phyloP scores from a whole-genome alignment of 169 alveolate species.

The Babesia divergens region DNA sequence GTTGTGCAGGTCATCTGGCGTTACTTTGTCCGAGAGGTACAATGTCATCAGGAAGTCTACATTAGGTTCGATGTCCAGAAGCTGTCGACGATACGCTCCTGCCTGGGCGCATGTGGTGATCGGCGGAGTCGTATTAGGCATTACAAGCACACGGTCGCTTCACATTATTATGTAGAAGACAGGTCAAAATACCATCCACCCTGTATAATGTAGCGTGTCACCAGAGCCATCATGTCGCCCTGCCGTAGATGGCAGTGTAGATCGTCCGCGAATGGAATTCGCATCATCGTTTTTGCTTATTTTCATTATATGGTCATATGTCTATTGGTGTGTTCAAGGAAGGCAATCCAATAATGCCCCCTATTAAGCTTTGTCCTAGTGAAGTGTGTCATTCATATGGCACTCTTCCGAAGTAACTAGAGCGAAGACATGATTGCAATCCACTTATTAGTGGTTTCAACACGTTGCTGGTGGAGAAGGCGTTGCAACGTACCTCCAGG shows the following conservation, averaged over 20 bases:
- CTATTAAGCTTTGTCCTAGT: no score
- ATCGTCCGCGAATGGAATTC: slow-evolving; percentile 65
- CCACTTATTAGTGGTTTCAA: background rate
- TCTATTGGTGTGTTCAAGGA: no score
- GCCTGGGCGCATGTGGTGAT: slow-evolving; percentile 72
- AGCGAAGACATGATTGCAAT: background rate
- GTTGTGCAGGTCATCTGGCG: slow-evolving; percentile 57
- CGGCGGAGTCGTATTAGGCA: slow-evolving; percentile 76
- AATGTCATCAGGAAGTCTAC: slow-evolving; percentile 75
- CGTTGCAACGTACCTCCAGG: slow-evolving; percentile 7
- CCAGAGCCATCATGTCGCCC: slow-evolving; percentile 54
- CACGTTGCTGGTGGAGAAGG: background rate
- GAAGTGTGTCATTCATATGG: no score
- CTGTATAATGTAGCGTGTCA: slow-evolving; percentile 37
- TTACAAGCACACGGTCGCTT: slow-evolving; percentile 74
- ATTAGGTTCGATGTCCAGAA: slow-evolving; percentile 47
- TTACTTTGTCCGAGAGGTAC: slow-evolving; percentile 61
- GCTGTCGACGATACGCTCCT: slow-evolving; percentile 50
- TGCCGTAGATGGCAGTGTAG: slow-evolving; percentile 78
- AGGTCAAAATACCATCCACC: slow-evolving; percentile 65
- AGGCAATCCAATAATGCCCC: no score
- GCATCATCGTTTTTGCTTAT: background rate
- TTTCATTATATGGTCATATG: background rate
- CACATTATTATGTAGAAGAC: background rate
- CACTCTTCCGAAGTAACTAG: background rate